Evolutionary conservation across 306 rosid species (phyloP).

Genomic region (Pachyrhizus erosus): DNA sequence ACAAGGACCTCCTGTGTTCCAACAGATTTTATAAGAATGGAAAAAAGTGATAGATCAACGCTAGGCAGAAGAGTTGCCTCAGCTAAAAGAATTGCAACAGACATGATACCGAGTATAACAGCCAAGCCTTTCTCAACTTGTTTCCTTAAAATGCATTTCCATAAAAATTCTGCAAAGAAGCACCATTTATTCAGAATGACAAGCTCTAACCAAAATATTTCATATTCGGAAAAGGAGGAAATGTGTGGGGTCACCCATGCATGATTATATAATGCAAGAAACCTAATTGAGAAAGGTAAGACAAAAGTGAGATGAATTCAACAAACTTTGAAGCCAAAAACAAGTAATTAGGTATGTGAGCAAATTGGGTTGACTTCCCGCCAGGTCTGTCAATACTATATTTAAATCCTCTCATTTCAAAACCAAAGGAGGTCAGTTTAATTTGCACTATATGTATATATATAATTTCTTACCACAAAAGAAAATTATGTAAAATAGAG

Average conservation of each 20-base stretch:
- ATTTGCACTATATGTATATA: slow-evolving; percentile 21
- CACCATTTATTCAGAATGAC: slow-evolving; percentile 35
- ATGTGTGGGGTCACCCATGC: slow-evolving; percentile 12
- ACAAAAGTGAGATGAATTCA: slow-evolving; percentile 26
- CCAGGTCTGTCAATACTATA: slow-evolving; percentile 22
- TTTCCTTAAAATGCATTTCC: slow-evolving; percentile 91
- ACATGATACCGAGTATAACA: slow-evolving; percentile 79
- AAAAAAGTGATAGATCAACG: slow-evolving; percentile 87
- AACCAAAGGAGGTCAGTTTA: slow-evolving; percentile 16
- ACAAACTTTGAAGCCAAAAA: slow-evolving; percentile 24
- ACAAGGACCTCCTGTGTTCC: slow-evolving; percentile 79
- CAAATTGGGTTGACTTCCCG: slow-evolving; percentile 5
- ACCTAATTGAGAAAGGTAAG: slow-evolving; percentile 8
- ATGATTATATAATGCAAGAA: slow-evolving; percentile 34
- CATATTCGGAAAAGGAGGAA: slow-evolving; percentile 4
- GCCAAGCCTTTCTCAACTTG: slow-evolving; percentile 81
- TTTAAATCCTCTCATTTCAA: slow-evolving; percentile 30
- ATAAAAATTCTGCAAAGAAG: slow-evolving; percentile 77
- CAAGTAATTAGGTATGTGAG: background rate
- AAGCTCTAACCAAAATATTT: slow-evolving; percentile 30
- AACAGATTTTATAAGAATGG: slow-evolving; percentile 85
- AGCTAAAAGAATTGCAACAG: slow-evolving; percentile 93
- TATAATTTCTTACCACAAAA: background rate
- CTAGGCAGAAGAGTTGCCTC: slow-evolving; percentile 95
- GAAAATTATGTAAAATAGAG: background rate